Base-by-base conservation (phyloP, 805 yeast species). In the Wickerhamomyces bovis region DNA sequence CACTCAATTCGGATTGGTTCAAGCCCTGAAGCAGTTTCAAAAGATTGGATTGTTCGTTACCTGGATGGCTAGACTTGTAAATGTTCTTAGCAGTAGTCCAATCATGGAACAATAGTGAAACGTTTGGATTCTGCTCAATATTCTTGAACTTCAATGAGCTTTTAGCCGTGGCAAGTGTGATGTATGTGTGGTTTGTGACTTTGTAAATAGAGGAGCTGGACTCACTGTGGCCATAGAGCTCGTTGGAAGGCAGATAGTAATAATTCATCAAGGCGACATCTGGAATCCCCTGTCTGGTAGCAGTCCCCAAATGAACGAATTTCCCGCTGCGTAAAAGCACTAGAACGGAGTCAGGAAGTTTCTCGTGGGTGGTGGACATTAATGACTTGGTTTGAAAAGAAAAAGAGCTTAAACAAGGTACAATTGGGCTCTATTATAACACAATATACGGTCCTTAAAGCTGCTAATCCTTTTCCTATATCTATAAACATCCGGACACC, bases 221-320 rank as follows among this genome's bases (percentile, higher is more conserved):
- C 35, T 50, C 48, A 6, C 52, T 23, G 4, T 44, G 42, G 9
- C 53, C 41, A 52, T 53, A 72, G 0, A 69, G 58, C 22, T 69
- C 65, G 16, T 62, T 58, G 6, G 73, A 62, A 6, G 73, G 69
- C 19, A 83, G 65, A 61, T 81, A 87, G 4, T 90, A 81, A 65
- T 87, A 92, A 66, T 88, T 92, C 98, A 92, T 92, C 52, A 92
- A 72, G 18, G 94, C 78, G 3, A 89, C 96, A 50, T 90, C 94
- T 6, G 98, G 98, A 40, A 79, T 65, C 39, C 86, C 75, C 9
- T 63, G 51, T 10, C 63, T 62, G 44, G 72, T 69, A 49, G 89
- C 78, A 2, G 98, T 92, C 3, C 92, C 97, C 41, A 90, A 71
- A 63, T 90, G 97, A 36, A 90, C 79, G 63, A 80, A 85, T 52